Evolutionary conservation across 139 green algal species (phyloP), one percentile per base, ranked within the genome.

Genomic region (Dunaliella primolecta): DNA sequence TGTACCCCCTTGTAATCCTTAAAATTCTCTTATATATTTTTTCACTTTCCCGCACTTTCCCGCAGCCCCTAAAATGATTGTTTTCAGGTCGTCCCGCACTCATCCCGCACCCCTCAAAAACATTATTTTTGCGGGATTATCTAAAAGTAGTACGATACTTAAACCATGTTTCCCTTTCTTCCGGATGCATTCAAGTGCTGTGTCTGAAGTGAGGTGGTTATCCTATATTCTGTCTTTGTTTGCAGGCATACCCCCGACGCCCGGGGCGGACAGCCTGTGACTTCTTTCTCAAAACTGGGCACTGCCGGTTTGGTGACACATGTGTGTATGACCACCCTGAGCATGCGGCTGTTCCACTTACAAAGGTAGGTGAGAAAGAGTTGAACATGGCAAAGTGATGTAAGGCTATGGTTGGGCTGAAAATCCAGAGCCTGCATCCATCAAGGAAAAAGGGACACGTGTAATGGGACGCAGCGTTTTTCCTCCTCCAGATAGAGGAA

Each of bases 251-350:
- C 71, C 95, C 95, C 0, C 81, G 80, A 3, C 91, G 95, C 15
- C 93, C 93, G 1, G 93, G 92, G 23, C 86, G 92, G 75, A 86
- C 91, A 2, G 27, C 88, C 1, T 99, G 96, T 88, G 94, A 97
- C 25, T 99, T 98, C 78, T 99, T 92, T 91, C 24, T 88, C 34
- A 98, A 97, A 82, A 98, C 95, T 0, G 96, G 96, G 0, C 87
- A 94, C 88, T 98, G 96, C 93, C 94, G 95, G 88, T 99, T 94
- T 87, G 95, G 93, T 0, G 86, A 92, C 11, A 83, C 31, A 0
- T 99, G 96, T 88, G 91, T 91, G 56, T 99, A 96, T 82, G 91
- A 99, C 89, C 96, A 99, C 86, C 96, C 96, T 1, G n/a, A 84
- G 0, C 35, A 90, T 56, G 92, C 89, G 81, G 87, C 87, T 1